phyloP scores from a whole-genome alignment of 257 asterid species.

The Cynanchum wilfordii region DNA sequence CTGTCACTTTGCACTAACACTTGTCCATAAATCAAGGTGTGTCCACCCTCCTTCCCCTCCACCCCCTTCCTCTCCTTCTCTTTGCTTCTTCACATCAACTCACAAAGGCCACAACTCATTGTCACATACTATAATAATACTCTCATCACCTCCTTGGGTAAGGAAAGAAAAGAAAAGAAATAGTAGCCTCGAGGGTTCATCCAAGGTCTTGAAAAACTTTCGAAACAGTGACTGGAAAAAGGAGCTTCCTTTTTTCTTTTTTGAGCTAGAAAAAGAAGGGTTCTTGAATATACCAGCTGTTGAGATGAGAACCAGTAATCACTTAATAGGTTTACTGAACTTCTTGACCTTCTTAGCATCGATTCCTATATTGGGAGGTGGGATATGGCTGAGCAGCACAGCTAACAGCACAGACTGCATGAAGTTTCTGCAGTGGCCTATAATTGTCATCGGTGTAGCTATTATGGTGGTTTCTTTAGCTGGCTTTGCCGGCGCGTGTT shows the following conservation, averaged over 20 bases:
- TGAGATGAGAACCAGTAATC: slow-evolving; percentile 60
- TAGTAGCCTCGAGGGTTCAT: neutral
- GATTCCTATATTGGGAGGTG: slow-evolving; percentile 74
- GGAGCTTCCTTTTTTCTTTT: neutral
- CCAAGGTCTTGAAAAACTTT: neutral
- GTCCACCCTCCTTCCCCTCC: neutral
- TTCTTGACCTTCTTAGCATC: slow-evolving; percentile 66
- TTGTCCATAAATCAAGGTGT: slow-evolving; percentile 1
- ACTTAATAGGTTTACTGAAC: slow-evolving; percentile 52
- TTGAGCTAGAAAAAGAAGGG: neutral
- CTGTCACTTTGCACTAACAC: neutral
- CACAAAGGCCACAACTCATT: neutral
- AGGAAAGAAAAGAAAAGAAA: neutral
- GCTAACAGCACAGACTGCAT: slow-evolving; percentile 84
- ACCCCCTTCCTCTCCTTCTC: neutral
- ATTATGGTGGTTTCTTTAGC: slow-evolving; percentile 84
- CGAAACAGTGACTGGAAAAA: neutral
- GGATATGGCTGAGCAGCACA: slow-evolving; percentile 84
- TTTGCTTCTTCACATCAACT: neutral
- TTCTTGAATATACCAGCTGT: neutral
- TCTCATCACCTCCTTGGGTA: neutral
- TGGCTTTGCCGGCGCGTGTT: slow-evolving; percentile 79
- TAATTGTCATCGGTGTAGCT: slow-evolving; percentile 58
- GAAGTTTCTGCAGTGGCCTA: slow-evolving; percentile 86
- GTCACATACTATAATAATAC: neutral